These are phyloP conservation scores for Suhomyces maxii DNA, from an alignment of 1,139 yeast genomes.

Conservation along the genomic window DNA sequence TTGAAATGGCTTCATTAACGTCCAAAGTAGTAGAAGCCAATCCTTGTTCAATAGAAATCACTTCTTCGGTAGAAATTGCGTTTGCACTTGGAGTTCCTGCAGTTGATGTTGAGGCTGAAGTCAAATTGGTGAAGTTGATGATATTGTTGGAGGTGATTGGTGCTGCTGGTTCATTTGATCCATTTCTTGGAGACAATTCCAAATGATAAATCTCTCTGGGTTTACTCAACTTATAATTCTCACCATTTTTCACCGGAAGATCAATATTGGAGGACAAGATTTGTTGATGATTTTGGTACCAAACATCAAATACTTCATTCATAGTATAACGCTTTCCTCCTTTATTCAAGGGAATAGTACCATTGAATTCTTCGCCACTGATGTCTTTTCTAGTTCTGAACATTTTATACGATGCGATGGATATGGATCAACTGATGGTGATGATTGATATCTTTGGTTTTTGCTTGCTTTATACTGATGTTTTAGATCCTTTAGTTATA, in stretches of 20 bases:
- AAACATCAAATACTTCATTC: conserved; percentile 55
- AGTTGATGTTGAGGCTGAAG: no score
- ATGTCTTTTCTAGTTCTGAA: conserved; percentile 8
- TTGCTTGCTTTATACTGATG: no score
- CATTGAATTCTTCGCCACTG: conserved; percentile 7
- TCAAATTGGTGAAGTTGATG: no score
- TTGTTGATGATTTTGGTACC: conserved; percentile 45
- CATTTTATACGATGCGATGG: conserved; percentile 1
- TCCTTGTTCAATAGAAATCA: neutral
- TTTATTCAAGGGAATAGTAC: conserved; percentile 38
- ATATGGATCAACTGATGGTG: no score
- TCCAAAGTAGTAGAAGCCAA: conserved; percentile 1
- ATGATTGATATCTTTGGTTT: no score
- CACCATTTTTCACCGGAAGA: conserved; percentile 27
- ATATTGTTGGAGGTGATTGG: neutral
- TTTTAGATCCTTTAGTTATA: no score
- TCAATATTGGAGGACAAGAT: conserved; percentile 26
- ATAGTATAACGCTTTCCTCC: conserved; percentile 46
- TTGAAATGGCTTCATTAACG: neutral
- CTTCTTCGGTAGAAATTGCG: neutral
- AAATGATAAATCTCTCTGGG: conserved; percentile 42
- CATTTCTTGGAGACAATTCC: conserved; percentile 21
- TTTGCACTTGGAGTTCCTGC: no score
- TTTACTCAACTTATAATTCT: conserved; percentile 30
- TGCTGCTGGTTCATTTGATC: neutral